Evolutionary conservation across 2,329 filamentous ascomycete species (phyloP).

Genomic region (Chrysoporthe cubensis): DNA sequence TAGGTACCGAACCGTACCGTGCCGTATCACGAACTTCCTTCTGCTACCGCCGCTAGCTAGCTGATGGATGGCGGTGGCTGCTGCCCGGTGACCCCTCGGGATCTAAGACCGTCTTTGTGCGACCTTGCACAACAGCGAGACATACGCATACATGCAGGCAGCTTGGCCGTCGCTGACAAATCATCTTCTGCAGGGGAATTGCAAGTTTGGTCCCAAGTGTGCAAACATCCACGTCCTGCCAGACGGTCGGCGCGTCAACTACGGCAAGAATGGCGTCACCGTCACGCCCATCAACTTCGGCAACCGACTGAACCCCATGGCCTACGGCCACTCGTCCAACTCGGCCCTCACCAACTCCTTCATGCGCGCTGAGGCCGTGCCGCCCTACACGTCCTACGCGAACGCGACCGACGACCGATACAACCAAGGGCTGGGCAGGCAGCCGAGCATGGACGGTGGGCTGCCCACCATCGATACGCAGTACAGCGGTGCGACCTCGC

Average conservation of each 20-base stretch:
- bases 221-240: slow-evolving; percentile 94
- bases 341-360: slow-evolving; percentile 76
- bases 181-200: slow-evolving; percentile 74
- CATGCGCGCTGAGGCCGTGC: slow-evolving; percentile 61
- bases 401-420: slow-evolving; percentile 49
- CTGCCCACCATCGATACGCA: slow-evolving; percentile 64
- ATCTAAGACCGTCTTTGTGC: slow-evolving; percentile 18
- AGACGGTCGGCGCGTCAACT: slow-evolving; percentile 90
- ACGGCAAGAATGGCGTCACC: slow-evolving; percentile 70
- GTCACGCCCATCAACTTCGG: slow-evolving; percentile 64
- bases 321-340: slow-evolving; percentile 67
- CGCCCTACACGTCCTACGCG: slow-evolving; percentile 53
- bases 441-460: slow-evolving; percentile 58
- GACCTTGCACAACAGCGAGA: slow-evolving; percentile 21
- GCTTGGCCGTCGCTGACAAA: background rate
- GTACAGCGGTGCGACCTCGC: slow-evolving; percentile 58
- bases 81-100: background rate
- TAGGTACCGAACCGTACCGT: slow-evolving; percentile 43
- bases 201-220: slow-evolving; percentile 98
- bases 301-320: slow-evolving; percentile 68
- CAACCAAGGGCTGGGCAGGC: slow-evolving; percentile 49
- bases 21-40: background rate
- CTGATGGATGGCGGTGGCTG: background rate
- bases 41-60: slow-evolving; percentile 1
- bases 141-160: background rate